Percentiles rank a stretch among this genome's conserved stretches.
Evolutionary conservation across 2,329 filamentous ascomycete species (phyloP).

Genomic region (Neonectria hederae): DNA sequence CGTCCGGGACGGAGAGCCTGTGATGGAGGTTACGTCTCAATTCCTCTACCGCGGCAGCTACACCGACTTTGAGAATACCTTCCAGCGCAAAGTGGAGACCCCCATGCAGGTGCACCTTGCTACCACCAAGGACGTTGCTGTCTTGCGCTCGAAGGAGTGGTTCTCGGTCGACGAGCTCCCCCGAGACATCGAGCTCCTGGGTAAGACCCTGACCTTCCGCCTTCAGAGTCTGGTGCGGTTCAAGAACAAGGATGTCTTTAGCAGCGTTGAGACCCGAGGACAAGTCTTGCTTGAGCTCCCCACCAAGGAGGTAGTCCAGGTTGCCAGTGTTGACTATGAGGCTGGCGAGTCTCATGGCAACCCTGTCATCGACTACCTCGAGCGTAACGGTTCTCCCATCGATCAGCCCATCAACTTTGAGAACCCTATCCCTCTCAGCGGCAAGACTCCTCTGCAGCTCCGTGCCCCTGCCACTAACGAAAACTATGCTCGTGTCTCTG

Average conservation of each 20-base stretch:
- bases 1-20: constrained; percentile 79
- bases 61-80: constrained; percentile 95
- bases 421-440: constrained; percentile 94
- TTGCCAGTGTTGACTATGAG: constrained; percentile 96
- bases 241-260: constrained; percentile 94
- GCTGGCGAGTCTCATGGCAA: constrained; percentile 93
- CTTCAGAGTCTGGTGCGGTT: constrained; percentile 90
- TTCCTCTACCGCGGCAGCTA: constrained; percentile 96
- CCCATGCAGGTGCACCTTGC: constrained; percentile 92
- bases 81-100: constrained; percentile 96
- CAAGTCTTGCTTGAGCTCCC: constrained; percentile 94
- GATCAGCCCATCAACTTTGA: constrained; percentile 98
- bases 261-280: constrained; percentile 88
- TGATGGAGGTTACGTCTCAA: constrained; percentile 99
- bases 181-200: constrained; percentile 84
- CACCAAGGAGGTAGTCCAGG: constrained; percentile 96
- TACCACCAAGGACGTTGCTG: constrained; percentile 90
- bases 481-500: constrained; percentile 96
- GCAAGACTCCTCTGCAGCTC: constrained; percentile 86
- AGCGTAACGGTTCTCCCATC: constrained; percentile 89
- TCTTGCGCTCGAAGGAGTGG: constrained; percentile 97
- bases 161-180: constrained; percentile 79
- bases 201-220: constrained; percentile 95
- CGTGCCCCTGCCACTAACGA: constrained; percentile 96
- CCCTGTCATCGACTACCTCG: constrained; percentile 94